phyloP scores from a whole-genome alignment of 2,329 filamentous ascomycete species.

The Neofusicoccum umdonicola region DNA sequence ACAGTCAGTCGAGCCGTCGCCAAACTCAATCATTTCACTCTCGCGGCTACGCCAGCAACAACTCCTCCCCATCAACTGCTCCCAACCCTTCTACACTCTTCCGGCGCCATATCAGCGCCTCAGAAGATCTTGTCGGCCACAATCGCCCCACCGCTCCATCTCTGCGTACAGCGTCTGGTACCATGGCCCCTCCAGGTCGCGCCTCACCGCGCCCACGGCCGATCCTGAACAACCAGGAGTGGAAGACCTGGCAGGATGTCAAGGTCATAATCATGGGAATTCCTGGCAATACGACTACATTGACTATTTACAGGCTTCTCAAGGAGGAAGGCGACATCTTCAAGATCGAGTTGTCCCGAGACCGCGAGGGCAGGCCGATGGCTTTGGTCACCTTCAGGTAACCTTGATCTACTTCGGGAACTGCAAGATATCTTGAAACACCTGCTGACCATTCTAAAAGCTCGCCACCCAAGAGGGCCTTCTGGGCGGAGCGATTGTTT shows the following conservation, averaged over 20 bases:
- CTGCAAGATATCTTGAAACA: background rate
- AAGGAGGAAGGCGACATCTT: constrained; percentile 27
- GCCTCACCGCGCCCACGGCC: background rate
- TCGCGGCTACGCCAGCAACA: too few species aligned
- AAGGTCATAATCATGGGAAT: constrained; percentile 20
- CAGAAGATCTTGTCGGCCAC: background rate
- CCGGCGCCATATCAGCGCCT: background rate
- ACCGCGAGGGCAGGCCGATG: background rate
- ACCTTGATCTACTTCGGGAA: background rate
- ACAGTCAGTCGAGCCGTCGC: background rate
- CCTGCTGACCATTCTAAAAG: background rate
- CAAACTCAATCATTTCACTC: background rate
- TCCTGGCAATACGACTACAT: constrained; percentile 20
- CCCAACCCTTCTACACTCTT: too few species aligned
- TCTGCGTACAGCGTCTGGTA: background rate
- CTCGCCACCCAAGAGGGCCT: background rate
- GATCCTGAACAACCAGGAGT: background rate
- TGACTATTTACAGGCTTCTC: constrained; percentile 21
- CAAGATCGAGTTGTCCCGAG: constrained; percentile 28
- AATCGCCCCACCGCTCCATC: background rate
- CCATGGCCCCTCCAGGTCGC: background rate
- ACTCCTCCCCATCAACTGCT: background rate
- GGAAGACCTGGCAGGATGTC: constrained; percentile 19
- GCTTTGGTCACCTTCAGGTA: constrained; percentile 8
- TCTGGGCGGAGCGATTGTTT: background rate